phyloP scores from a whole-genome alignment of 257 asterid species.

The Scutellaria minor region DNA sequence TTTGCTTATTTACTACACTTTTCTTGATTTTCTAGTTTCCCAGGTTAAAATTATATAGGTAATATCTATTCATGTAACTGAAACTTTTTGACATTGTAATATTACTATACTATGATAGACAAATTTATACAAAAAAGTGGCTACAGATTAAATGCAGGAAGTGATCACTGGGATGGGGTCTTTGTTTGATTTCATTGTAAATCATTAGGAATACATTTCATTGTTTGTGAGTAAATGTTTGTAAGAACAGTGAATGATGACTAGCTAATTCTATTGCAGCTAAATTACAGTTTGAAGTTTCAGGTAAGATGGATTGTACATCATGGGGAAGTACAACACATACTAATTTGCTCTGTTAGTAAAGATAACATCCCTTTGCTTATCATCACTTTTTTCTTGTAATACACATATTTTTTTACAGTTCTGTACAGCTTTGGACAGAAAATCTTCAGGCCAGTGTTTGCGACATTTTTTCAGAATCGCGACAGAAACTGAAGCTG shows the following conservation, averaged over 20 bases:
- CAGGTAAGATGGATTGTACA: conserved; percentile 31
- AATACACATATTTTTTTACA: conserved; percentile 12
- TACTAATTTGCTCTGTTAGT: conserved; percentile 28
- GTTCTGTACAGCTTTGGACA: conserved; percentile 37
- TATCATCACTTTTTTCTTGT: conserved; percentile 12
- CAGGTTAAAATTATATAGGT: not conserved
- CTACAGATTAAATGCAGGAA: too few relatives aligned
- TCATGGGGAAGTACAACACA: conserved; percentile 1
- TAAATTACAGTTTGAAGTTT: not conserved
- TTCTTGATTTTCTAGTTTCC: not conserved
- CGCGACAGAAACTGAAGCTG: conserved; percentile 94
- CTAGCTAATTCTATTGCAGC: conserved; percentile 4
- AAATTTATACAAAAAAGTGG: not conserved
- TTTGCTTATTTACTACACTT: conserved; percentile 1
- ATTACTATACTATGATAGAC: conserved; percentile 3
- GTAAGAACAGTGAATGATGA: not conserved
- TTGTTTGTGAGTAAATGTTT: not conserved
- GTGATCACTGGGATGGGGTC: too few relatives aligned
- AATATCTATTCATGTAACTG: conserved; percentile 16
- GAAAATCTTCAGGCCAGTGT: too few relatives aligned
- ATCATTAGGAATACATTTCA: too few relatives aligned
- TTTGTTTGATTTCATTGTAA: too few relatives aligned
- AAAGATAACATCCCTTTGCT: not conserved
- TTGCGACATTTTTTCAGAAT: conserved; percentile 45
- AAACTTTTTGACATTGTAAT: conserved; percentile 19